These are phyloP conservation scores for Suillus brevipes DNA, from an alignment of 768 basidiomycete genomes.

Conservation along the genomic window DNA sequence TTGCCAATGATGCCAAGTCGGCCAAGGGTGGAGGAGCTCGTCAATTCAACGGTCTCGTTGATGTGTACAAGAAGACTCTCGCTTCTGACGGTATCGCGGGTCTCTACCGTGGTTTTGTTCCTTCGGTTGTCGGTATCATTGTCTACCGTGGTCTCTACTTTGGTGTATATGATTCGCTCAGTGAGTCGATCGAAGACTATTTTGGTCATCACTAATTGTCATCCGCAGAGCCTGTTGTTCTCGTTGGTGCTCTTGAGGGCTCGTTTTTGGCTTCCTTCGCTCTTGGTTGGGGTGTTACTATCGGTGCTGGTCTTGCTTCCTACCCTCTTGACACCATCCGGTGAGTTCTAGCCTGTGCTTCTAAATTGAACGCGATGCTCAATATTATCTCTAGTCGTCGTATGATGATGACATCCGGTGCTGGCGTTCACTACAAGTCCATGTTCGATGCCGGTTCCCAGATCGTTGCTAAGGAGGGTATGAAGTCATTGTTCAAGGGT, in stretches of 20 bases:
- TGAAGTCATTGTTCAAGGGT: constrained; percentile 97
- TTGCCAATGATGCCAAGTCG: constrained; percentile 97
- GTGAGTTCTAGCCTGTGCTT: constrained; percentile 32
- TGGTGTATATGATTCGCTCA: constrained; percentile 93
- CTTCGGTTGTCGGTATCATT: constrained; percentile 98
- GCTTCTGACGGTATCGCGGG: constrained; percentile 97
- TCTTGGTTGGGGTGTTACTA: constrained; percentile 99
- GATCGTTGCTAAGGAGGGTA: constrained; percentile 94
- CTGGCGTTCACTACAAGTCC: constrained; percentile 94
- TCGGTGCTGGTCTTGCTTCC: constrained; percentile 98
- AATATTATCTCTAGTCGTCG: constrained; percentile 75
- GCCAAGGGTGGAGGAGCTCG: constrained; percentile 88
- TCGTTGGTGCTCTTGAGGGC: constrained; percentile 92
- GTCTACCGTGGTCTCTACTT: constrained; percentile 99
- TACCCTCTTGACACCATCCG: constrained; percentile 93
- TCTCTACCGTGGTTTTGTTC: constrained; percentile 99
- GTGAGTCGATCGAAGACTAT: constrained; percentile 45
- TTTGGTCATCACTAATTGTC: constrained; percentile 24
- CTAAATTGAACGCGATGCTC: constrained; percentile 10
- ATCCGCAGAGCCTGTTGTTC: constrained; percentile 86
- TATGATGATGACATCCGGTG: constrained; percentile 99
- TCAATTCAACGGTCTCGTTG: constrained; percentile 98
- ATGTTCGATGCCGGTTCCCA: constrained; percentile 97
- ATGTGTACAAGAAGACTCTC: constrained; percentile 97
- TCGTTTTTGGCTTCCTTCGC: constrained; percentile 96